Conservation (phyloP, 306 rosid species). For the Betula pendula region DNA sequence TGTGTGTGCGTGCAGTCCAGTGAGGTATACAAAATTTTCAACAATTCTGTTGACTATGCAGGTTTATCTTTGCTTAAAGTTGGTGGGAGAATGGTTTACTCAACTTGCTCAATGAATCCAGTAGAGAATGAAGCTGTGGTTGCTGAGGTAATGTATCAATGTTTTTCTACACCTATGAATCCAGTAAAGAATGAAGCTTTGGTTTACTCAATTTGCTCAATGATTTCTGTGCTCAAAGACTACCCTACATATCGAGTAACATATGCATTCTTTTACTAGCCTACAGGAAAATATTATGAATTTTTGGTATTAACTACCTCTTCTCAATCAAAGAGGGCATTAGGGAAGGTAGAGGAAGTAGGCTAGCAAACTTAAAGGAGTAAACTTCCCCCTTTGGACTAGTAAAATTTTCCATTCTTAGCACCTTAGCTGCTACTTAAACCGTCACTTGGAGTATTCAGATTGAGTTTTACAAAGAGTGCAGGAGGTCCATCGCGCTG, state of each 20-base stretch:
- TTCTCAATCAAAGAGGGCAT: background rate
- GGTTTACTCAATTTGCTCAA: background rate
- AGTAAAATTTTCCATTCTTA: background rate
- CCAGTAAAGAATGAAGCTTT: background rate
- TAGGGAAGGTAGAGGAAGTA: background rate
- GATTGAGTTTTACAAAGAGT: no score
- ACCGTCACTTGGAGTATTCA: no score
- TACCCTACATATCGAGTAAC: background rate
- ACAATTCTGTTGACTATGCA: constrained; percentile 36
- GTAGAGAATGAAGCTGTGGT: constrained; percentile 97
- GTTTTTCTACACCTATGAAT: background rate
- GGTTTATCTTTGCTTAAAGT: constrained; percentile 85
- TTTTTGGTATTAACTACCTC: background rate
- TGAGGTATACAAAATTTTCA: constrained; percentile 7
- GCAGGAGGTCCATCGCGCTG: no score
- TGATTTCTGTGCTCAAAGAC: constrained; percentile 11
- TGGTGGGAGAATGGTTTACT: constrained; percentile 97
- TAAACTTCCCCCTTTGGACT: background rate
- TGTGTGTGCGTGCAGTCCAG: background rate
- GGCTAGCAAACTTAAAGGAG: background rate
- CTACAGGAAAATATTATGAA: background rate
- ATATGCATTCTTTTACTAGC: background rate
- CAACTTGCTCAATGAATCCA: constrained; percentile 98
- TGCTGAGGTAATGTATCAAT: constrained; percentile 66
- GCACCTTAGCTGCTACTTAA: background rate